Evolutionary conservation across 495 filamentous ascomycete species (phyloP).

Genomic region (Baudoinia panamericana): DNA sequence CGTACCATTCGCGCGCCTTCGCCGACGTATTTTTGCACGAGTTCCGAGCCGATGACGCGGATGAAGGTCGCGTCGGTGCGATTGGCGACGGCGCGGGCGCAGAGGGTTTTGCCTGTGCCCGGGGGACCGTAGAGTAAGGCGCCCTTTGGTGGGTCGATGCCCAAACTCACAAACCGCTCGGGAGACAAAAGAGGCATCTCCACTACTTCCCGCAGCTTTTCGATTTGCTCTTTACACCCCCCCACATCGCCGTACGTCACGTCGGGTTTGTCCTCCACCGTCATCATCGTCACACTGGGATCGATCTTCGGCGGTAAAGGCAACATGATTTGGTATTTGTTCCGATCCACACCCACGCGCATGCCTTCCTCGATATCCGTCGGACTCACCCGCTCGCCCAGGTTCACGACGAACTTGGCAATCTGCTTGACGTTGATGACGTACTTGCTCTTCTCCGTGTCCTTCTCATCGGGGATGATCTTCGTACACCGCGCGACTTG

Average conservation of each 20-base stretch:
- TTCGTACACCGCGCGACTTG: slow-evolving; percentile 98
- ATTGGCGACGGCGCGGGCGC: slow-evolving; percentile 93
- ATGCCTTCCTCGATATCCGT: slow-evolving; percentile 99
- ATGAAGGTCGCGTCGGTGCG: slow-evolving; percentile 97
- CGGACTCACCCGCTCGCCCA: slow-evolving; percentile 90
- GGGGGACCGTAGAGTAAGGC: slow-evolving; percentile 93
- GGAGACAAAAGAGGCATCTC: slow-evolving; percentile 95
- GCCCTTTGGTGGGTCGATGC: slow-evolving; percentile 97
- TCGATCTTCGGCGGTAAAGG: slow-evolving; percentile 99
- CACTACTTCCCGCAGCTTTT: slow-evolving; percentile 96
- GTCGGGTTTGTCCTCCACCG: slow-evolving; percentile 97
- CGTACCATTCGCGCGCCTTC: slow-evolving; percentile 97
- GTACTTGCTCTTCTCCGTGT: slow-evolving; percentile 97
- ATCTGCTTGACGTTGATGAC: slow-evolving; percentile 99
- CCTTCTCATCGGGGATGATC: slow-evolving; percentile 95
- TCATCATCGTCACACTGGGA: slow-evolving; percentile 99
- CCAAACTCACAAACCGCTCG: slow-evolving; percentile 90
- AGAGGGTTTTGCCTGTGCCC: slow-evolving; percentile 95
- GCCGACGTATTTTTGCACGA: slow-evolving; percentile 98
- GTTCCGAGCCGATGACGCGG: slow-evolving; percentile 88
- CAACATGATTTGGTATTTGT: slow-evolving; percentile 96
- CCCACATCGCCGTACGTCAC: slow-evolving; percentile 98
- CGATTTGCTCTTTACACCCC: slow-evolving; percentile 98
- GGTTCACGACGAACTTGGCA: slow-evolving; percentile 96
- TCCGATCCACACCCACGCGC: slow-evolving; percentile 92